A percentile compares a stretch with the other conserved stretches of the same genome.
phyloP scores from a whole-genome alignment of 2,329 filamentous ascomycete species.

The Pseudocercospora pini-densiflorae region DNA sequence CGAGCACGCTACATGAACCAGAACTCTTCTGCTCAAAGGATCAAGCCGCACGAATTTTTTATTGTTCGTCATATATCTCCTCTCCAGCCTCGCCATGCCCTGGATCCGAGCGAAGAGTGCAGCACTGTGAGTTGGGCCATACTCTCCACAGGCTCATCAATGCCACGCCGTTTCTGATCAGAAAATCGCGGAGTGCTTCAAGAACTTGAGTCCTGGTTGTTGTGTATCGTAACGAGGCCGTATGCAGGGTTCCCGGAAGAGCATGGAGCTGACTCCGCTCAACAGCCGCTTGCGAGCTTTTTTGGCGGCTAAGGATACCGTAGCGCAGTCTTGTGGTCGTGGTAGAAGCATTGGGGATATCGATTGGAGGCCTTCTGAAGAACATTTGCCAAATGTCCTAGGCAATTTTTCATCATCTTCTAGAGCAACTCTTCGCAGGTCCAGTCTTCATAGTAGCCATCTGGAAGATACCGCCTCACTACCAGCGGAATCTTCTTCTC shows the following conservation, averaged over 20 bases:
- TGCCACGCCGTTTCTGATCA: not conserved
- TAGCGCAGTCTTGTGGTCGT: not conserved
- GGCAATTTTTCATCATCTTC: conserved; percentile 13
- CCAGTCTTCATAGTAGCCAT: conserved; percentile 99
- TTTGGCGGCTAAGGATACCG: not conserved
- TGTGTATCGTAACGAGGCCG: not conserved
- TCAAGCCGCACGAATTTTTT: not conserved
- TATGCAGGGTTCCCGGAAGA: not conserved
- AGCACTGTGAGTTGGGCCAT: not conserved
- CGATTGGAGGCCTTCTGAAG: not conserved
- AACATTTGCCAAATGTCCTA: not conserved
- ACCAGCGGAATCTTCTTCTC: conserved; percentile 99
- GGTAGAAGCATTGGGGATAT: not conserved
- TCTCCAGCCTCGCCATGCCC: not conserved
- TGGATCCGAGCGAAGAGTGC: not conserved
- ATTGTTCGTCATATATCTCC: not conserved
- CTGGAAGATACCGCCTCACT: conserved; percentile 91
- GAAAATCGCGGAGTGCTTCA: not conserved
- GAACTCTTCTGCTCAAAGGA: not conserved
- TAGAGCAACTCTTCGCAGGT: conserved; percentile 91
- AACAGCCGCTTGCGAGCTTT: not conserved
- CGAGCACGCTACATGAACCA: not conserved
- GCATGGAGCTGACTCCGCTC: not conserved
- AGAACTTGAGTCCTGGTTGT: not conserved
- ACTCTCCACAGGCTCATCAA: not conserved